Evolutionary conservation across 176 grass and related monocot species (phyloP), one percentile per base, ranked within the genome.

Genomic region (Leersia perrieri): DNA sequence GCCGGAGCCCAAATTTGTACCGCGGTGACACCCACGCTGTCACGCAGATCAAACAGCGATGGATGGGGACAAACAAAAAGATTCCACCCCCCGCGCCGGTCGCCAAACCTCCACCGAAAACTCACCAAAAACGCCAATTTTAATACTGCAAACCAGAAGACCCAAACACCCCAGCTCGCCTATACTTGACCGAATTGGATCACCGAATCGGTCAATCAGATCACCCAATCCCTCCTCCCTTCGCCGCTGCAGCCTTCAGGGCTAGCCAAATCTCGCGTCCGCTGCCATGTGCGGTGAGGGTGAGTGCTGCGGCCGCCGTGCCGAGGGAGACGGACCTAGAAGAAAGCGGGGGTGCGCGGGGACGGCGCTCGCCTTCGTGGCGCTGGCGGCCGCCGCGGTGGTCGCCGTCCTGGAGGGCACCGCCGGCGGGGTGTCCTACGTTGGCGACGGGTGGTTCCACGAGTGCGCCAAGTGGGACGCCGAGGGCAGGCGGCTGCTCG

Each of bases 381-480:
- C 82, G 42, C 60, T 98, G 74, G 86, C 88, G 25, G 86, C 79
- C 55, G 42, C 90, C 55, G 86, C 86, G 40, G 74, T 68, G 70
- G 86, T 98, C 63, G 74, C 83, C 53, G 89, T 94, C 65, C 90
- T 95, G 31, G 95, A 98, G 82, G 72, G 71, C 75, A 84, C 94
- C 39, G 67, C 86, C 55, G 33, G 75, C 14, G 92, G 89, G 35
- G 75, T 94, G 30, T 66, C 74, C 7, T 95, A 95, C 66, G 42
- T 42, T 27, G 84, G 90, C 38, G 25, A 51, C 9, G 74, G 87
- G 49, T 98, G 95, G 95, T 1, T 89, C 78, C 92, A 89, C 74
- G 92, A 98, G 84, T 98, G 95, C 90, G 90, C 92, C 88, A 98
- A 98, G 88, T 98, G 92, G 95, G 95, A 95, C 75, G 69, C 88